Evolutionary conservation across 1,284 basidiomycete species (phyloP).

Genomic region (Trichosporon coremiiforme): DNA sequence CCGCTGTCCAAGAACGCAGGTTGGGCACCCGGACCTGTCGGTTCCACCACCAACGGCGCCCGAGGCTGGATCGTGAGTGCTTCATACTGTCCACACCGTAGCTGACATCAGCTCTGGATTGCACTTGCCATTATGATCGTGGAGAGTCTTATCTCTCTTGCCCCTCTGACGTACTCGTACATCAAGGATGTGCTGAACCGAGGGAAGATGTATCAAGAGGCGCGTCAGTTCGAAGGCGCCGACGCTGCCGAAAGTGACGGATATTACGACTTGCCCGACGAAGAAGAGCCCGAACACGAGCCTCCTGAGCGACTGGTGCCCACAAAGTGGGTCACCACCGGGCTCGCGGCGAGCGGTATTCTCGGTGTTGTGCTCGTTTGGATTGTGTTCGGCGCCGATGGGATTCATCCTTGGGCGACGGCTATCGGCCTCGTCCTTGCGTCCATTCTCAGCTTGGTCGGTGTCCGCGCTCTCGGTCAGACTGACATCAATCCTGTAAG

Average conservation of each 20-base stretch:
- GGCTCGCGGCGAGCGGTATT: slow-evolving; percentile 66
- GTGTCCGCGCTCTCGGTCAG: slow-evolving; percentile 86
- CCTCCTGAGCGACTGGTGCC: slow-evolving; percentile 80
- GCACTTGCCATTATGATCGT: slow-evolving; percentile 91
- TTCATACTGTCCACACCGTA: neutral
- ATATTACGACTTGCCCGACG: slow-evolving; percentile 44
- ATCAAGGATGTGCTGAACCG: slow-evolving; percentile 36
- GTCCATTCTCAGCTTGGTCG: slow-evolving; percentile 79
- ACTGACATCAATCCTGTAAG: slow-evolving; percentile 83
- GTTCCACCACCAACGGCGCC: slow-evolving; percentile 78
- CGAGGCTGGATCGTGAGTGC: slow-evolving; percentile 75
- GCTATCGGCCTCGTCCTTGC: slow-evolving; percentile 80
- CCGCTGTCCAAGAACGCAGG: slow-evolving; percentile 77
- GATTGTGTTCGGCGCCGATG: slow-evolving; percentile 81
- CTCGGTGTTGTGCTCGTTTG: slow-evolving; percentile 79
- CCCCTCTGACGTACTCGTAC: slow-evolving; percentile 68
- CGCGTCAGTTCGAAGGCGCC: slow-evolving; percentile 14
- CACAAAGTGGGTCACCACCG: slow-evolving; percentile 71
- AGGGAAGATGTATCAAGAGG: neutral
- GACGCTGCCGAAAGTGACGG: slow-evolving; percentile 41
- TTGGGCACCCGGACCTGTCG: slow-evolving; percentile 88
- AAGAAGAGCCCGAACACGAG: slow-evolving; percentile 71
- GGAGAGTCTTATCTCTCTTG: slow-evolving; percentile 81
- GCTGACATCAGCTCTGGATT: slow-evolving; percentile 69
- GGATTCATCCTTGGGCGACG: slow-evolving; percentile 93